Evolutionary conservation across 164 flowering plant species (phyloP).

Genomic region (Cinnamomum chago): DNA sequence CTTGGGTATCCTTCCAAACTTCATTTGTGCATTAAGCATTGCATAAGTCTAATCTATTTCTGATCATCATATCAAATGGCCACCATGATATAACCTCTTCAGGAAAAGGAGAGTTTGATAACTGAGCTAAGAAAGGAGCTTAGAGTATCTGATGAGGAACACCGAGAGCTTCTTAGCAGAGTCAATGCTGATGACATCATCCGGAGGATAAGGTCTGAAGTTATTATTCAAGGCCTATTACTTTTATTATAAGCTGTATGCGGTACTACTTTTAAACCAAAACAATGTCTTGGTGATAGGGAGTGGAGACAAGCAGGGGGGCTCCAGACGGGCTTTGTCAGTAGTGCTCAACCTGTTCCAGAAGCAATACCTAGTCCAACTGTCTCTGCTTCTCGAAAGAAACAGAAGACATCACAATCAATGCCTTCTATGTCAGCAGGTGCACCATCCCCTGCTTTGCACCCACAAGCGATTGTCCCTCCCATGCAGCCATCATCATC

Average conservation of each 20-base stretch:
- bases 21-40: conserved; percentile 1
- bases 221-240: background rate
- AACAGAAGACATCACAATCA: conserved; percentile 59
- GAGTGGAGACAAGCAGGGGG: conserved; percentile 87
- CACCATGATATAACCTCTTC: conserved; percentile 20
- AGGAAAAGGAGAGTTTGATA: conserved; percentile 90
- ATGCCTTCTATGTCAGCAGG: conserved; percentile 38
- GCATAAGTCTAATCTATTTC: conserved; percentile 3
- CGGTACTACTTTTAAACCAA: background rate
- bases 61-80: conserved; percentile 4
- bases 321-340: conserved; percentile 39
- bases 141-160: conserved; percentile 87
- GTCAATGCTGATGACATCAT: conserved; percentile 81
- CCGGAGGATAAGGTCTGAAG: conserved; percentile 61
- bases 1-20: conserved; percentile 63
- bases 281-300: conserved; percentile 31
- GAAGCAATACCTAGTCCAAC: conserved; percentile 70
- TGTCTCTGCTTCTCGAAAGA: conserved; percentile 79
- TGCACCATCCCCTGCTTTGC: conserved; percentile 40
- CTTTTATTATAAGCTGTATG: background rate
- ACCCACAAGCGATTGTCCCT: conserved; percentile 31
- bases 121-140: conserved; percentile 90
- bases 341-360: conserved; percentile 47
- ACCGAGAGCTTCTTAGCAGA: conserved; percentile 68
- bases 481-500: conserved; percentile 46